Evolutionary conservation across 108 stramenopile species (phyloP).

Genomic region (Poteriospumella lacustris): DNA sequence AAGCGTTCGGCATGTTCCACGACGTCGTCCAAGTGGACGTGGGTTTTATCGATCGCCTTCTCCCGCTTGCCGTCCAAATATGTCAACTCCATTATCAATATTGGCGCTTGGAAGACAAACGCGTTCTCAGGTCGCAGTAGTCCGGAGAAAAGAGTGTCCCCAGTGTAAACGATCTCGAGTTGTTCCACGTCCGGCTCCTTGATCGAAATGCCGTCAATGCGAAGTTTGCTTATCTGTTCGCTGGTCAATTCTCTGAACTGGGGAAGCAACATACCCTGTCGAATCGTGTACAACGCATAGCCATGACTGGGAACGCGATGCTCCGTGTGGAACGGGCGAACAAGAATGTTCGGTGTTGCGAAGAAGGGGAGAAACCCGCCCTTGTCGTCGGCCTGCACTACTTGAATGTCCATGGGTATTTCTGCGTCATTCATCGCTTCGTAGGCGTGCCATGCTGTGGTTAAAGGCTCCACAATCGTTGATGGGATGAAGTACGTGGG

Average conservation of each 20-base stretch:
- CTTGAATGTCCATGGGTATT: constrained; percentile 23
- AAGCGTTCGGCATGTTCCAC: background rate
- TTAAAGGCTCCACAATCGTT: background rate
- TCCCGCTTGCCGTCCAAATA: constrained; percentile 13
- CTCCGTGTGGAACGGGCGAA: background rate
- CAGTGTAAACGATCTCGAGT: constrained; percentile 26
- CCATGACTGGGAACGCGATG: constrained; percentile 27
- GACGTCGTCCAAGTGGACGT: constrained; percentile 17
- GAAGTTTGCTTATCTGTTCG: background rate
- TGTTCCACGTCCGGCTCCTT: background rate
- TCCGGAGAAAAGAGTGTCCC: constrained; percentile 5
- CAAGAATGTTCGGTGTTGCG: background rate
- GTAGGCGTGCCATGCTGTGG: background rate
- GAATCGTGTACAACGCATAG: constrained; percentile 9
- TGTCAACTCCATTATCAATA: constrained; percentile 24
- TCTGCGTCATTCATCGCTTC: constrained; percentile 7
- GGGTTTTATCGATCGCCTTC: background rate
- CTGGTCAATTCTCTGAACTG: background rate
- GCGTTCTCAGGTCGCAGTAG: background rate
- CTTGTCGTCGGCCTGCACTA: too few relatives aligned
- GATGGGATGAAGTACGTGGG: constrained; percentile 15
- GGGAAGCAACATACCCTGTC: background rate
- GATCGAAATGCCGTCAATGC: background rate
- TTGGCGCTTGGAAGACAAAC: constrained; percentile 18
- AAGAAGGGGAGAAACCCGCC: too few relatives aligned